phyloP scores from a whole-genome alignment of 306 rosid genomes.

The Rosa multiflora region DNA sequence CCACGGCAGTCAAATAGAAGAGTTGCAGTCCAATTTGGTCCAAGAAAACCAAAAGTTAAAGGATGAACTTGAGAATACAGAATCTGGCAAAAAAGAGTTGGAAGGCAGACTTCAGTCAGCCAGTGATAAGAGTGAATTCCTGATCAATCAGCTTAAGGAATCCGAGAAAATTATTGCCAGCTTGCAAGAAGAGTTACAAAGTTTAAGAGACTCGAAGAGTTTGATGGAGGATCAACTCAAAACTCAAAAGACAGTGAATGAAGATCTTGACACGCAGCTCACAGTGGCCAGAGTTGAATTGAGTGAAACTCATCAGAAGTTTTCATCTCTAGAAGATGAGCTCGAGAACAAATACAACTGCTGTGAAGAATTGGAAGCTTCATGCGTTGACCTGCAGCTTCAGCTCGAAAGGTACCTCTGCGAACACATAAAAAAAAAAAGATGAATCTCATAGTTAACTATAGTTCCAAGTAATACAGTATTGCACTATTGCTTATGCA shows the following conservation, averaged over 20 bases:
- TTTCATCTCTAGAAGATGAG: slow-evolving; percentile 66
- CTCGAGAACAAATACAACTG: slow-evolving; percentile 49
- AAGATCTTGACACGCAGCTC: slow-evolving; percentile 46
- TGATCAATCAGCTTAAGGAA: slow-evolving; percentile 53
- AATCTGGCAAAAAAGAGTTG: slow-evolving; percentile 40
- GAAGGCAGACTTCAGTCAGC: slow-evolving; percentile 50
- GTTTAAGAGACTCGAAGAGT: slow-evolving; percentile 44
- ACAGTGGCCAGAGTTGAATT: slow-evolving; percentile 51
- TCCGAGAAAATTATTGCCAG: slow-evolving; percentile 46
- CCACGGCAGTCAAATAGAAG: slow-evolving; percentile 34
- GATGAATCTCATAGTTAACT: neutral
- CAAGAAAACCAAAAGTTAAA: slow-evolving; percentile 36
- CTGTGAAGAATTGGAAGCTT: slow-evolving; percentile 75
- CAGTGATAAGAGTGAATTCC: slow-evolving; percentile 43
- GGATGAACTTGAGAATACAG: slow-evolving; percentile 33
- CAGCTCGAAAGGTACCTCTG: slow-evolving; percentile 69
- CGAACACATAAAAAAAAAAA: neutral
- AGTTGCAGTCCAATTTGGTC: slow-evolving; percentile 31
- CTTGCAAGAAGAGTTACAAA: slow-evolving; percentile 54
- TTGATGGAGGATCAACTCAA: slow-evolving; percentile 43
- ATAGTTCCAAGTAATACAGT: neutral
- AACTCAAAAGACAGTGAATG: slow-evolving; percentile 35
- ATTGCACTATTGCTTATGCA: neutral
- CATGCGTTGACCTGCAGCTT: slow-evolving; percentile 74
- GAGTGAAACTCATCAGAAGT: slow-evolving; percentile 49